Evolutionary conservation across 257 asterid species (phyloP), one percentile per base, ranked within the genome.

Genomic region (Catharanthus roseus): DNA sequence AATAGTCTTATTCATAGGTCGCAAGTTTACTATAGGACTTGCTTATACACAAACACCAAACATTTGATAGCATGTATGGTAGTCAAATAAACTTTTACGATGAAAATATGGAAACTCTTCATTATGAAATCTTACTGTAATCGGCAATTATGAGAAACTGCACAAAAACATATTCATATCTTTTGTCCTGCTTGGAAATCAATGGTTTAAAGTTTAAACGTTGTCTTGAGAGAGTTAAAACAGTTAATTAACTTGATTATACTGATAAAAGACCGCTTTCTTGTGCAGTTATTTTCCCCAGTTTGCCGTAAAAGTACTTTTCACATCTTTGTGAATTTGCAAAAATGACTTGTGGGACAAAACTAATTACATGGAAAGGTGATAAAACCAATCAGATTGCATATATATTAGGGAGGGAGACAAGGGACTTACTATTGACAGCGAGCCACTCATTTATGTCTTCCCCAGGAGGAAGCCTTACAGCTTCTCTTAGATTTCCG

Each of bases 391-490:
- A 45, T 24, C 4, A 45, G 38, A 42, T 10, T 19, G 26, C 21
- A 8, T 8, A 9, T 4, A 34, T 39, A 4, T 16, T 0, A 49
- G 57, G 67, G 61, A 51, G 75, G 69, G 81, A 77, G 63, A 78
- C 66, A 63, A 78, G 74, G 76, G 56, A 69, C 49, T 42, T 85
- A 92, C 97, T 89, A 82, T 92, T 92, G 82, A 89, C 96, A 65
- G 96, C 97, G 31, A 92, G 97, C 96, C 96, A 92, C 77, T 92
- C 97, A 39, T 92, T 86, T 65, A 88, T 81, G 82, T 92, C 97
- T 74, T 92, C 97, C 42, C 97, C 97, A 2, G 97, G 97, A 15
- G 97, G 97, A 63, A 92, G 86, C 75, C 96, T 84, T 72, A 92
- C 97, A 63, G 96, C 97, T 80, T 92, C 97, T 82, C 96, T 87